Conservation (phyloP, 2,329 filamentous ascomycete genomes). For the Calonectria montana region DNA sequence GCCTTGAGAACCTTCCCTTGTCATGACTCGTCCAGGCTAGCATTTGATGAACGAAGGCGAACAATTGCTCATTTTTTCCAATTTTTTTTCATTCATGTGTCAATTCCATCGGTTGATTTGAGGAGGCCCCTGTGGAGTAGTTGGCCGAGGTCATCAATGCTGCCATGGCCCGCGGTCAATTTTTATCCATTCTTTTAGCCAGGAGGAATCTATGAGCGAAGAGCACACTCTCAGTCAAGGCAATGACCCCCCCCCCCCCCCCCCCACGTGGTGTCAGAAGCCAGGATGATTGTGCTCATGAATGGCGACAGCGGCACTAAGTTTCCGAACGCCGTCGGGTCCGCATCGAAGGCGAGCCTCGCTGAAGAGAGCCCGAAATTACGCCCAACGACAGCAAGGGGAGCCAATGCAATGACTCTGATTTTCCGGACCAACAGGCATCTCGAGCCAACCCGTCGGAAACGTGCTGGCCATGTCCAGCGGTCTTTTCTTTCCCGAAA, state of each 20-base stretch:
- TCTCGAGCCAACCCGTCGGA: conserved; percentile 6
- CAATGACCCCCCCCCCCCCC: conserved; percentile 21
- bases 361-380: conserved; percentile 20
- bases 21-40: conserved; percentile 14
- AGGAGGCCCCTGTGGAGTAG: conserved; percentile 26
- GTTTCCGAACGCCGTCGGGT: conserved; percentile 24
- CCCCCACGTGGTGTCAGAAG: conserved; percentile 39
- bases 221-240: conserved; percentile 13
- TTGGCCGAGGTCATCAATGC: conserved; percentile 31
- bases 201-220: not conserved
- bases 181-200: conserved; percentile 4
- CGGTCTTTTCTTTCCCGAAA: conserved; percentile 15
- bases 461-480: conserved; percentile 3
- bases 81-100: conserved; percentile 28
- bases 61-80: conserved; percentile 15
- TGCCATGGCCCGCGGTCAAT: conserved; percentile 29
- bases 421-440: not conserved
- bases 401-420: not conserved
- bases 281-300: conserved; percentile 22
- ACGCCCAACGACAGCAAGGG: not conserved
- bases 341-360: conserved; percentile 1
- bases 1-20: conserved; percentile 10
- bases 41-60: conserved; percentile 15
- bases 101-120: conserved; percentile 27
- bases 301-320: conserved; percentile 12